Evolutionary conservation across 140 eudicot genomes (phyloP).

Genomic region (Stevia rebaudiana): DNA sequence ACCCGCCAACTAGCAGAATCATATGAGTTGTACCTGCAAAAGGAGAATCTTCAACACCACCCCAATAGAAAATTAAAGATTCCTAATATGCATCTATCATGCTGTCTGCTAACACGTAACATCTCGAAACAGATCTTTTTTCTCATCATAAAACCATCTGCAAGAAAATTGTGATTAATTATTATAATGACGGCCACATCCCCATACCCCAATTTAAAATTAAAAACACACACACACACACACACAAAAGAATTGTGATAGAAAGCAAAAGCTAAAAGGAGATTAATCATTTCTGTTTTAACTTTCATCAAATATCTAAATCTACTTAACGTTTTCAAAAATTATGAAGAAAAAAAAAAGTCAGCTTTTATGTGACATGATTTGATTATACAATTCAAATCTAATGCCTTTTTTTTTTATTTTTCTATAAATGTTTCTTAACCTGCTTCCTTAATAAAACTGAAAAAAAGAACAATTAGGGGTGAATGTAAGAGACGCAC

Average conservation of each 20-base stretch:
- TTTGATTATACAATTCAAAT: neutral
- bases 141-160: slow-evolving; percentile 12
- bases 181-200: neutral
- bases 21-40: neutral
- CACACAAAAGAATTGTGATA: neutral
- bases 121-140: slow-evolving; percentile 3
- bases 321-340: neutral
- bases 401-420: neutral
- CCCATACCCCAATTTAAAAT: neutral
- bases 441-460: neutral
- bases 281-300: neutral
- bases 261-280: neutral
- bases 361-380: too few relatives aligned
- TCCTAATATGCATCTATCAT: neutral
- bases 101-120: neutral
- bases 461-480: neutral
- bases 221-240: too few relatives aligned
- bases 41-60: neutral
- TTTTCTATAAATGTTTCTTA: neutral
- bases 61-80: neutral
- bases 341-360: too few relatives aligned
- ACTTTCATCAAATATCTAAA: neutral
- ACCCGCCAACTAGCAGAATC: too few relatives aligned
- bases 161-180: neutral
- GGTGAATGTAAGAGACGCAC: slow-evolving; percentile 28